A percentile compares a stretch with the other conserved stretches of the same genome.
Conservation (phyloP, 2,329 filamentous ascomycete species). For the Ophiostoma ulmi region DNA sequence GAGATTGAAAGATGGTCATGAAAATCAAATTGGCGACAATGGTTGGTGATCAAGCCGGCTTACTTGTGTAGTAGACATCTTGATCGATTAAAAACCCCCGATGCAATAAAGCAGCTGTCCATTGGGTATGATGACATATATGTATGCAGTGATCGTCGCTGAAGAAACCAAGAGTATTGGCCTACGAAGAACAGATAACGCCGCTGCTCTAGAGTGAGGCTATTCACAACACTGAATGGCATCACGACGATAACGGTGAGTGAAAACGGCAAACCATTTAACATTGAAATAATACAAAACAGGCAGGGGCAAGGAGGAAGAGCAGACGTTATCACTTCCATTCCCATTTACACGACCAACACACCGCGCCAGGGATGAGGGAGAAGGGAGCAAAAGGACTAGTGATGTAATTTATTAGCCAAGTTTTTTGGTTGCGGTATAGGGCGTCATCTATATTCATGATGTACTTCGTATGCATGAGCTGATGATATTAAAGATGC, state of each 20-base stretch:
- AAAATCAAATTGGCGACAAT: not conserved
- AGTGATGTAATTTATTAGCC: not conserved
- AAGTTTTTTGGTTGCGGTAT: not conserved
- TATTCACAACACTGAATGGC: not conserved
- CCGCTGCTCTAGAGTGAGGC: not conserved
- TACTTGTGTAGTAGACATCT: not conserved
- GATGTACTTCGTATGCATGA: too few relatives aligned
- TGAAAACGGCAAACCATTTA: not conserved
- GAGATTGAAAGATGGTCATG: not conserved
- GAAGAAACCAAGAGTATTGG: not conserved
- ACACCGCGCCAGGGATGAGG: constrained; percentile 5
- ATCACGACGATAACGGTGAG: not conserved
- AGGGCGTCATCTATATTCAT: too few relatives aligned
- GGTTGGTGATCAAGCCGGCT: not conserved
- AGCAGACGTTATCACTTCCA: not conserved
- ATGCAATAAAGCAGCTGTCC: not conserved
- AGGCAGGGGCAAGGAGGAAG: not conserved
- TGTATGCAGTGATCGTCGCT: not conserved
- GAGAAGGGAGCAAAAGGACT: constrained; percentile 10
- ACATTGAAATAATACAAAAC: not conserved
- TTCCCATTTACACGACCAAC: not conserved
- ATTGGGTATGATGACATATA: not conserved
- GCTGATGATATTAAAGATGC: not conserved
- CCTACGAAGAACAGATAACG: not conserved
- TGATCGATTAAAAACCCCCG: not conserved